phyloP scores from a whole-genome alignment of 2,329 filamentous ascomycete genomes.

The Hypoxylon sp. region DNA sequence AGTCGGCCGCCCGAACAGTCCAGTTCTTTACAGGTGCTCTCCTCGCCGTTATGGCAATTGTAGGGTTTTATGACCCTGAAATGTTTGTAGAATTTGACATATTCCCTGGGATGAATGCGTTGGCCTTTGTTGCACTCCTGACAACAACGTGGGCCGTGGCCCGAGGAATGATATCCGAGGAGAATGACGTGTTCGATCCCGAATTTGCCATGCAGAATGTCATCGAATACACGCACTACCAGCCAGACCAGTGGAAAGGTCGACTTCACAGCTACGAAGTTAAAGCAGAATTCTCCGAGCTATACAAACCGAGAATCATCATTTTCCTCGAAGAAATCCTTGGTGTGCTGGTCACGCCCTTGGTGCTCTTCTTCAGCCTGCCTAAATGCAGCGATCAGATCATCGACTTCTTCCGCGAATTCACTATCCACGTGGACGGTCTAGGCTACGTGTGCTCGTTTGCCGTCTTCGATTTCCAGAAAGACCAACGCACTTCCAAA shows the following conservation, averaged over 20 bases:
- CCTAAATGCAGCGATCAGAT: slow-evolving; percentile 92
- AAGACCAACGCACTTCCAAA: slow-evolving; percentile 70
- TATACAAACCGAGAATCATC: slow-evolving; percentile 93
- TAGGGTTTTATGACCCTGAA: slow-evolving; percentile 90
- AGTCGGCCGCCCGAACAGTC: slow-evolving; percentile 86
- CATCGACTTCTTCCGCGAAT: slow-evolving; percentile 97
- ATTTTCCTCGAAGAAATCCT: slow-evolving; percentile 94
- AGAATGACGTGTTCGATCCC: slow-evolving; percentile 91
- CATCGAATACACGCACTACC: slow-evolving; percentile 92
- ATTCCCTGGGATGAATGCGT: slow-evolving; percentile 85
- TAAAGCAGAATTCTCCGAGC: slow-evolving; percentile 86
- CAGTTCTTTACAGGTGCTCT: slow-evolving; percentile 90
- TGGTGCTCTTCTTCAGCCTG: slow-evolving; percentile 88
- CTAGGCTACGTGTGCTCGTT: slow-evolving; percentile 97
- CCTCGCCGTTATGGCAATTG: slow-evolving; percentile 85
- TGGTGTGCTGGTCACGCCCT: slow-evolving; percentile 91
- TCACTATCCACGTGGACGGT: slow-evolving; percentile 96
- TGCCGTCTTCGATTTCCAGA: slow-evolving; percentile 97
- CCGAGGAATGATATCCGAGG: slow-evolving; percentile 86
- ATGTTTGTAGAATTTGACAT: slow-evolving; percentile 93
- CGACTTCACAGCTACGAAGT: slow-evolving; percentile 95
- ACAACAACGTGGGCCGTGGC: slow-evolving; percentile 87
- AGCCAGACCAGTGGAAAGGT: slow-evolving; percentile 88
- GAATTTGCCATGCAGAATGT: slow-evolving; percentile 90
- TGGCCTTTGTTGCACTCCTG: slow-evolving; percentile 91